Percentiles rank a stretch among this genome's conserved stretches.
Evolutionary conservation across 768 basidiomycete species (phyloP).

Genomic region (Boletus subcaerulescens): DNA sequence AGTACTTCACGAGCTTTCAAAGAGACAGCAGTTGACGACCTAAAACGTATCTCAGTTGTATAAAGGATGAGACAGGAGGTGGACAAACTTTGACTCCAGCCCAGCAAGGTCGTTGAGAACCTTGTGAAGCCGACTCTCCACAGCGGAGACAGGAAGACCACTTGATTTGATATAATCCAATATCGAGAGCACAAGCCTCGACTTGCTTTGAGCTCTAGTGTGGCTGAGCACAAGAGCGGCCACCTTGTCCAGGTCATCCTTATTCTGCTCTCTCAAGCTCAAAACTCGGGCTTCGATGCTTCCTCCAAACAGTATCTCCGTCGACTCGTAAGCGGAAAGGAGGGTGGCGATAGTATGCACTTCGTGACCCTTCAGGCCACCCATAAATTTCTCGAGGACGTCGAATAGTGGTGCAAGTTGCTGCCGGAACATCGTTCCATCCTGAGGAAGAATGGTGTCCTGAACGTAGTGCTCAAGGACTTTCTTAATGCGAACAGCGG

Average conservation of each 20-base stretch:
- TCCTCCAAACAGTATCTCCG: slow-evolving; percentile 91
- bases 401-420: slow-evolving; percentile 70
- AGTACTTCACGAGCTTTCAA: slow-evolving; percentile 97
- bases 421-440: slow-evolving; percentile 73
- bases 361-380: slow-evolving; percentile 87
- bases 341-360: slow-evolving; percentile 72
- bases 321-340: slow-evolving; percentile 74
- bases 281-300: slow-evolving; percentile 92
- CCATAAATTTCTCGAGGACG: slow-evolving; percentile 73
- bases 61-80: not conserved
- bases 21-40: slow-evolving; percentile 87
- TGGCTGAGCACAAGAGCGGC: slow-evolving; percentile 88
- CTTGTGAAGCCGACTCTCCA: slow-evolving; percentile 70
- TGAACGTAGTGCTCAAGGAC: slow-evolving; percentile 81
- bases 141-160: slow-evolving; percentile 68
- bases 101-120: slow-evolving; percentile 79
- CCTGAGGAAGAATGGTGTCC: slow-evolving; percentile 75
- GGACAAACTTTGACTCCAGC: slow-evolving; percentile 80
- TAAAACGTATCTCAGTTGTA: slow-evolving; percentile 28
- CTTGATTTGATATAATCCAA: slow-evolving; percentile 88
- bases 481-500: slow-evolving; percentile 82
- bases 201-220: slow-evolving; percentile 92
- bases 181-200: slow-evolving; percentile 79
- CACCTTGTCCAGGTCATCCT: slow-evolving; percentile 88
- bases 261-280: slow-evolving; percentile 85